Base-by-base conservation (phyloP, 768 basidiomycete genomes). In the Suillus plorans region DNA sequence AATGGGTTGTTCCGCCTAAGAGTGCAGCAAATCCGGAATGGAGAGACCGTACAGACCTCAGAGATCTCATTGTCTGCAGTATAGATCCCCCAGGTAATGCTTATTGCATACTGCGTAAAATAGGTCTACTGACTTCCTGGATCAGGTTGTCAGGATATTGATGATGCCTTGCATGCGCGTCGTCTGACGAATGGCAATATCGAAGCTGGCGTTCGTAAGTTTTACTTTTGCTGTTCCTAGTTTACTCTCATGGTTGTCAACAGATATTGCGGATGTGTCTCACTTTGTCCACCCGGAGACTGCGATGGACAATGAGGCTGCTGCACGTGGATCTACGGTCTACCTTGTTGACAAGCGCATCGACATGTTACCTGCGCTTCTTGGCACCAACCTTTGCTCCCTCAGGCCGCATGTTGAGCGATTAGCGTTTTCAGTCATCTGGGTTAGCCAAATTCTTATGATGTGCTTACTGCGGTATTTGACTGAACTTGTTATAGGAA, bases 301-400 rank as follows among this genome's bases (percentile, higher is more conserved):
- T 49, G 88, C 96, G 0, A 99, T 99, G 95, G 97, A 99, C 69
- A 89, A 80, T 52, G 97, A 99, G 75, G 97, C 97, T 25, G 93
- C 95, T n/a, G 85, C 95, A 20, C 83, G 97, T 66, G 97, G 97
- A 5, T 98, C 97, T 5, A 99, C 97, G 0, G 97, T 99, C 1
- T 99, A 99, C 74, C 86, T 99, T 2, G 97, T 99, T 6, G 97
- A 99, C 81, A 97, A 96, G 77, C 92, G 97, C 41, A 95, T 99
- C 60, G 97, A 99, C 80, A 99, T 99, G 97, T 82, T 99, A 57
- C 97, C 97, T 0, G 81, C 89, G 4, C 82, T 99, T 10, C 82
- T 99, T 7, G 97, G 97, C 1, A 99, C 97, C 1, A 99, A 99
- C 71, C 78, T 99, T 13, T 99, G 97, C 74, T 97, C 95, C 5